Conservation (phyloP, 2,329 filamentous ascomycete genomes). For the Fusarium setosum region DNA sequence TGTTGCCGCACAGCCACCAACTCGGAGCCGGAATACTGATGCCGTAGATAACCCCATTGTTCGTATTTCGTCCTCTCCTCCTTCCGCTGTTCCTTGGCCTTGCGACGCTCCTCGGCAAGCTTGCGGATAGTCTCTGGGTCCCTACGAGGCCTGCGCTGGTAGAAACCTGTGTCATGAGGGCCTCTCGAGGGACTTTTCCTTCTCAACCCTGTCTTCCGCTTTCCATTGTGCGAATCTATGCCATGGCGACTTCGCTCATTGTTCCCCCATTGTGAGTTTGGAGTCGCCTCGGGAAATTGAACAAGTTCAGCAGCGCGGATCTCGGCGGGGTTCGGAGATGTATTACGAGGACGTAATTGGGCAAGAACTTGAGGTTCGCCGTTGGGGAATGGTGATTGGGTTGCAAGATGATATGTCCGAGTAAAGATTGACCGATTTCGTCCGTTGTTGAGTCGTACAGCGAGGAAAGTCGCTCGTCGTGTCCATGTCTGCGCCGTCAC, state of each 20-base stretch:
- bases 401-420: slow-evolving; percentile 20
- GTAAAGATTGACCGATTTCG: slow-evolving; percentile 9
- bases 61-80: slow-evolving; percentile 23
- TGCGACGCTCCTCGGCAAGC: slow-evolving; percentile 4
- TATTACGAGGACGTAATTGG: slow-evolving; percentile 26
- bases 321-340: slow-evolving; percentile 10
- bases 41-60: slow-evolving; percentile 49
- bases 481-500: slow-evolving; percentile 26
- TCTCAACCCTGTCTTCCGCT: neutral
- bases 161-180: neutral
- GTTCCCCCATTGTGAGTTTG: neutral
- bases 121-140: slow-evolving; percentile 4
- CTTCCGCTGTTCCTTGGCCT: slow-evolving; percentile 5
- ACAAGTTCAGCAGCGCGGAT: neutral
- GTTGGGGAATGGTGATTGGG: neutral
- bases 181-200: neutral
- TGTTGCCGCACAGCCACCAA: slow-evolving; percentile 28
- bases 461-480: slow-evolving; percentile 25
- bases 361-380: slow-evolving; percentile 26
- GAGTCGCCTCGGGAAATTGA: neutral
- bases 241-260: neutral
- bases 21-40: slow-evolving; percentile 40
- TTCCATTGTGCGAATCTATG: neutral
- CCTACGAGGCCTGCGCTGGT: slow-evolving; percentile 1
- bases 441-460: slow-evolving; percentile 16